Evolutionary conservation across 2,329 filamentous ascomycete species (phyloP), one percentile per base, ranked within the genome.

Genomic region (Grosmannia clavigera): DNA sequence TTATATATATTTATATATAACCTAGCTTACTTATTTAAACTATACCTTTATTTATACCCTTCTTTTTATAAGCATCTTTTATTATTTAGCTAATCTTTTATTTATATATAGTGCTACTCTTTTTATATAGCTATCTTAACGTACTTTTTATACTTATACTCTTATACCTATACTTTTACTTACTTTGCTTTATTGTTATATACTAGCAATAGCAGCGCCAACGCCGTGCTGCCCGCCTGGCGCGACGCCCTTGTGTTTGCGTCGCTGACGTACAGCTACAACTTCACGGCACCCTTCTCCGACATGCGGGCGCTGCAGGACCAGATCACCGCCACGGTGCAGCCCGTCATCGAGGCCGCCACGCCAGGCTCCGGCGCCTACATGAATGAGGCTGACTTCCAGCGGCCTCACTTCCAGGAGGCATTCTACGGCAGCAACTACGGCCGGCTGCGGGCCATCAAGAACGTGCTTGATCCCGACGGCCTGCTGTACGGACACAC

Each of bases 291-390:
- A 4, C 58, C 58, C 3, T 50, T 55, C 27, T 6, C 25, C 7
- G 35, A 43, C 29, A 59, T 55, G 58, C 31, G 35, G 58, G 38
- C 5, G 3, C 38, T 59, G 14, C 38, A 59, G n/a, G 31, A 48
- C 38, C 16, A 59, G 1, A 55, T 55, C 50, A 59, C 40, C 27
- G 11, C 43, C 11, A 27, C 51, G 67, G 70, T 3, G 67, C 73
- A 52, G 72, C 72, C 29, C 70, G 74, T 60, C 6, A n/a, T 62
- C n/a, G 58, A 58, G 3, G 75, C 67, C 29, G 73, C 52, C 5
- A 59, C 68, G 52, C 72, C 68, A 52, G 69, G 69, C 31, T 72
- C 73, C 1, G 72, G 73, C 27, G 71, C 73, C 7, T 79, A 79
- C 64, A 65, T 78, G 61, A 79, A 77, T 62, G 77, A 78, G 69